Conservation (phyloP, 352 stramenopile species). For the Globisporangium nunn region DNA sequence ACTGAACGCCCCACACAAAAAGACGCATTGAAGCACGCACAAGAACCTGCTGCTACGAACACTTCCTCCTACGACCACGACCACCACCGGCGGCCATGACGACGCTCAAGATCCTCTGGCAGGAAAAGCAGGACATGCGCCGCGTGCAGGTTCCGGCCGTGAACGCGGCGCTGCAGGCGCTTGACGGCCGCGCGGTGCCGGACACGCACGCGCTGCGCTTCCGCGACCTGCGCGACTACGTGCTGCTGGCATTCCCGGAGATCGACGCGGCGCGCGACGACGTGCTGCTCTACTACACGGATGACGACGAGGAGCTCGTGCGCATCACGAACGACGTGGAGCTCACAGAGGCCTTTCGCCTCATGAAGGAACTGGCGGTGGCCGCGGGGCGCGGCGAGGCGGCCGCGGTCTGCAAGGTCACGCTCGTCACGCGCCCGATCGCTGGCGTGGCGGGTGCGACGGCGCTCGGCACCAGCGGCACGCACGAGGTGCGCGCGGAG, state of each 20-base stretch:
- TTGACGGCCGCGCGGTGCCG: constrained; percentile 29
- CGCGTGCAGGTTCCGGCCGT: constrained; percentile 68
- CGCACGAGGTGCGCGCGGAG: constrained; percentile 16
- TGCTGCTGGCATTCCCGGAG: constrained; percentile 62
- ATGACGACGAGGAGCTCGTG: constrained; percentile 80
- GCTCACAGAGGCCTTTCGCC: constrained; percentile 65
- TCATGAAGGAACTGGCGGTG: constrained; percentile 64
- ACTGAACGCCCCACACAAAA: background rate
- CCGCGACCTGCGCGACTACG: constrained; percentile 57
- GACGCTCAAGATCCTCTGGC: constrained; percentile 83
- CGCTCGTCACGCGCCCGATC: constrained; percentile 34
- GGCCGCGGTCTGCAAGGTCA: constrained; percentile 64
- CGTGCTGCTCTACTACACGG: constrained; percentile 74
- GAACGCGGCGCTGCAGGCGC: constrained; percentile 43
- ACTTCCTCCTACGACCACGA: too few species aligned
- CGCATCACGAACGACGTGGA: constrained; percentile 78
- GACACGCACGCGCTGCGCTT: constrained; percentile 36
- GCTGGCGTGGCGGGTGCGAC: background rate
- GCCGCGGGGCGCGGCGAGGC: constrained; percentile 28
- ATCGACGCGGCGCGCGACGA: constrained; percentile 22
- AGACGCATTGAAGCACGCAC: too few species aligned
- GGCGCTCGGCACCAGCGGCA: constrained; percentile 6
- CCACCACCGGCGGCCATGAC: constrained; percentile 26
- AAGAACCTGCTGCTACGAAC: too few species aligned
- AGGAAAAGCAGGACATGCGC: constrained; percentile 79